Evolutionary conservation across 1,284 basidiomycete species (phyloP).

Genomic region (Ganoderma boninense): DNA sequence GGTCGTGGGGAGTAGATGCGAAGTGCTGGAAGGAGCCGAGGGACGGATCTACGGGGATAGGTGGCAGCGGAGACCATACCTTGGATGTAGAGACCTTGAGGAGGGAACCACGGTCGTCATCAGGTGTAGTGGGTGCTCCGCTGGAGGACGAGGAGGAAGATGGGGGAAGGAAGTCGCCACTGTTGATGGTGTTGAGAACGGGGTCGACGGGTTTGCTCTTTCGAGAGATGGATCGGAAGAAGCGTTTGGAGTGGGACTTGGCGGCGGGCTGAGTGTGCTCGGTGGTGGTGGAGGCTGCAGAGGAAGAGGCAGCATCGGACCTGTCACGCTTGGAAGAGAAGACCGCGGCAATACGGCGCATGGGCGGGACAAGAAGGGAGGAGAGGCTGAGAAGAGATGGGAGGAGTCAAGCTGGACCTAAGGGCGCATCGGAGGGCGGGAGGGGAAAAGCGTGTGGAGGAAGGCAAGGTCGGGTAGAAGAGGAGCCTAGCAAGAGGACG

Average conservation of each 20-base stretch:
- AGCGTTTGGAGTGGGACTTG: slow-evolving; percentile 37
- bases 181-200: slow-evolving; percentile 32
- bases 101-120: slow-evolving; percentile 57
- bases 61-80: slow-evolving; percentile 27
- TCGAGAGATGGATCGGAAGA: slow-evolving; percentile 43
- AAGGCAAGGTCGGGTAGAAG: not conserved
- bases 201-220: slow-evolving; percentile 34
- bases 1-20: slow-evolving; percentile 22
- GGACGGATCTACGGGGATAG: slow-evolving; percentile 18
- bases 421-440: slow-evolving; percentile 26
- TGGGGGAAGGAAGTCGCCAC: slow-evolving; percentile 35
- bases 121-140: slow-evolving; percentile 66
- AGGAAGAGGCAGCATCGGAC: slow-evolving; percentile 42
- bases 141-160: slow-evolving; percentile 68
- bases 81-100: slow-evolving; percentile 38
- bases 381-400: slow-evolving; percentile 3
- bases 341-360: slow-evolving; percentile 64
- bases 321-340: slow-evolving; percentile 65
- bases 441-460: not conserved
- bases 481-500: slow-evolving; percentile 6
- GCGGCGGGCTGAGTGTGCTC: slow-evolving; percentile 22
- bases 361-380: slow-evolving; percentile 35
- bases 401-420: slow-evolving; percentile 26
- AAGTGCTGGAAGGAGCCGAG: slow-evolving; percentile 25
- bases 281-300: slow-evolving; percentile 29